Conservation (phyloP, 176 grass and related monocot genomes). For the Rhynchospora tenuis region DNA sequence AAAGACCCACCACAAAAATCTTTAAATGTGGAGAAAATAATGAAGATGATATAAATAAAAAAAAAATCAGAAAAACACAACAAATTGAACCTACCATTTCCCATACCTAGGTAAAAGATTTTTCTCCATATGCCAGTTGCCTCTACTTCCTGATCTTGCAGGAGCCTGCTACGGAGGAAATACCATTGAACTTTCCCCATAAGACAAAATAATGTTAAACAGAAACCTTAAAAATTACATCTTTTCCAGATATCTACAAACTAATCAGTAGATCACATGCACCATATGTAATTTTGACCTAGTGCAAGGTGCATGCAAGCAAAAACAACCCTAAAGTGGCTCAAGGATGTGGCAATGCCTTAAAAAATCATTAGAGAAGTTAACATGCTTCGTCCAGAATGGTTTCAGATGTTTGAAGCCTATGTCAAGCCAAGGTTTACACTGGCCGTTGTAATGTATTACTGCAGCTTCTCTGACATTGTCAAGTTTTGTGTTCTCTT, state of each 20-base stretch:
- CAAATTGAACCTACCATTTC: neutral
- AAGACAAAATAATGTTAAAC: neutral
- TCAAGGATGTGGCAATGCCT: constrained; percentile 79
- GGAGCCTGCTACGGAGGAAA: neutral
- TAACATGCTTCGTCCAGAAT: constrained; percentile 80
- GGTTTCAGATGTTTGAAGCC: constrained; percentile 78
- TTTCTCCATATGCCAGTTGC: neutral
- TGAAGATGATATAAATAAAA: constrained; percentile 1
- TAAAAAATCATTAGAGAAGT: constrained; percentile 77
- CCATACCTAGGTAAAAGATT: constrained; percentile 12
- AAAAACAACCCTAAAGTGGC: constrained; percentile 34
- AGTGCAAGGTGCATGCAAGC: neutral
- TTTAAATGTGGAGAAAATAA: neutral
- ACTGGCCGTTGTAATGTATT: constrained; percentile 88
- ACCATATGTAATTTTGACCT: neutral
- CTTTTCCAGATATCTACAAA: constrained; percentile 15
- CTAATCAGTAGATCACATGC: neutral
- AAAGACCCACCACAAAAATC: neutral
- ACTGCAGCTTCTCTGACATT: constrained; percentile 61
- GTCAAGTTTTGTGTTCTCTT: constrained; percentile 62
- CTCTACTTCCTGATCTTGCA: neutral
- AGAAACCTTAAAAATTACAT: neutral
- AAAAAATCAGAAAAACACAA: neutral
- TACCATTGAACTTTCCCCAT: neutral
- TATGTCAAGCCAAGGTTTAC: constrained; percentile 88